phyloP scores from a whole-genome alignment of 805 yeast genomes.

The Clavispora asparagi region DNA sequence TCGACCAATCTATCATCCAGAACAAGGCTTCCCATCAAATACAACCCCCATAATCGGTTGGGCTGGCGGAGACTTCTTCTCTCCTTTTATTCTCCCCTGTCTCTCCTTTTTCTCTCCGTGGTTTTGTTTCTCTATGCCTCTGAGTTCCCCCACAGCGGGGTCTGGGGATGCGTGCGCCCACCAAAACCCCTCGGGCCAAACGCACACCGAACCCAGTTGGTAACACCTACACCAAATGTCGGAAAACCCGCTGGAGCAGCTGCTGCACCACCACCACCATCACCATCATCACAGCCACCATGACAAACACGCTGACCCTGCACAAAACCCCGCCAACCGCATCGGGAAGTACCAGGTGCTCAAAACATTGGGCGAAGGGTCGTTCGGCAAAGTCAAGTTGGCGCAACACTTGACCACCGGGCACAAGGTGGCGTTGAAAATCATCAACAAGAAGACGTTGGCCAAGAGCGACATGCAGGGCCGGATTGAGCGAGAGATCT shows the following conservation, averaged over 20 bases:
- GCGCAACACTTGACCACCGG: slow-evolving; percentile 89
- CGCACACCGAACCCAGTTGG: slow-evolving; percentile 1
- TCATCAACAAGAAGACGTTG: slow-evolving; percentile 84
- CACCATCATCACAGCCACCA: slow-evolving; percentile 6
- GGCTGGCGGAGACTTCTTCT: no score
- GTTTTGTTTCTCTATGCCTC: no score
- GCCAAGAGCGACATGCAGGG: slow-evolving; percentile 98
- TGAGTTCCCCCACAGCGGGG: background rate
- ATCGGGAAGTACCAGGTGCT: slow-evolving; percentile 93
- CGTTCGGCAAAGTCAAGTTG: slow-evolving; percentile 91
- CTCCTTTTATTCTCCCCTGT: no score
- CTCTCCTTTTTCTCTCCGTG: no score
- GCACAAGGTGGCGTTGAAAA: slow-evolving; percentile 87
- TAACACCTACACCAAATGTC: slow-evolving; percentile 6
- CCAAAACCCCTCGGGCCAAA: background rate
- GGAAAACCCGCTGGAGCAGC: slow-evolving; percentile 4
- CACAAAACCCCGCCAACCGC: slow-evolving; percentile 36
- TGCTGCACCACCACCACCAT: slow-evolving; percentile 2
- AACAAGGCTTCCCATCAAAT: no score
- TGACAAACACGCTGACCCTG: slow-evolving; percentile 16
- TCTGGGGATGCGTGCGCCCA: background rate
- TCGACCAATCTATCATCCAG: no score
- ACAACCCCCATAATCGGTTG: no score
- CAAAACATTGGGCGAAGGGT: slow-evolving; percentile 92
- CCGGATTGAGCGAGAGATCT: slow-evolving; percentile 88